These are phyloP conservation scores for Alternaria gaisen DNA, from an alignment of 2,329 filamentous ascomycete genomes.

Conservation along the genomic window DNA sequence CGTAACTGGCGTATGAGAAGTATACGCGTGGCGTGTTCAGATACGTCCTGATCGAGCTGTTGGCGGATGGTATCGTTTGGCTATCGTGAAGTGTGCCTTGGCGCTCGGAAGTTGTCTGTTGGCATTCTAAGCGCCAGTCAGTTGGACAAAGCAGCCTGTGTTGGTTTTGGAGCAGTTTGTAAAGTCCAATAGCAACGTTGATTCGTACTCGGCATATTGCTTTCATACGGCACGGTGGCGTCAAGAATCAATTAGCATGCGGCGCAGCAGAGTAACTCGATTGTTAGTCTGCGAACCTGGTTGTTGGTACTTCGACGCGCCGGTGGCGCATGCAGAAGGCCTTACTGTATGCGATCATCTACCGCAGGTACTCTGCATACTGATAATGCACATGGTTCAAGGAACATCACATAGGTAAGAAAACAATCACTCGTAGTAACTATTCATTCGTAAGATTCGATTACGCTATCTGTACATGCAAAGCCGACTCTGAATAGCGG, in stretches of 20 bases:
- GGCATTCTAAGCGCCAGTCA: not conserved
- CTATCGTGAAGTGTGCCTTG: conserved; percentile 1
- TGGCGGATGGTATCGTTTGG: not conserved
- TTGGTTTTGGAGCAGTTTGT: not conserved
- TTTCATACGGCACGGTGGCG: conserved; percentile 4
- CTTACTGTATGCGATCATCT: not conserved
- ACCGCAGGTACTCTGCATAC: not conserved
- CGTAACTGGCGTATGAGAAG: not conserved
- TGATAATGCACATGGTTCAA: not conserved
- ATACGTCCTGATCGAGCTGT: not conserved
- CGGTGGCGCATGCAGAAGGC: not conserved
- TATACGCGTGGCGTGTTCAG: not conserved
- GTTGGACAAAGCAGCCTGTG: not conserved
- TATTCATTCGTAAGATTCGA: conserved; percentile 4
- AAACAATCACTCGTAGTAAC: not conserved
- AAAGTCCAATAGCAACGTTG: not conserved
- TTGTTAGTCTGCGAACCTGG: not conserved
- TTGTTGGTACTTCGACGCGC: conserved; percentile 3
- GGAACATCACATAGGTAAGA: not conserved
- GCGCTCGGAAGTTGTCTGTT: conserved; percentile 1
- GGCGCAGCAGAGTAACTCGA: not conserved
- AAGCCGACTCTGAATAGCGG: conserved; percentile 28
- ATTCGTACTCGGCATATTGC: conserved; percentile 3
- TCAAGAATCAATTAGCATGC: not conserved
- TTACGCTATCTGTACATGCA: conserved; percentile 20